Conservation (phyloP, 2,329 filamentous ascomycete species). For the Lachnellula cervina region DNA sequence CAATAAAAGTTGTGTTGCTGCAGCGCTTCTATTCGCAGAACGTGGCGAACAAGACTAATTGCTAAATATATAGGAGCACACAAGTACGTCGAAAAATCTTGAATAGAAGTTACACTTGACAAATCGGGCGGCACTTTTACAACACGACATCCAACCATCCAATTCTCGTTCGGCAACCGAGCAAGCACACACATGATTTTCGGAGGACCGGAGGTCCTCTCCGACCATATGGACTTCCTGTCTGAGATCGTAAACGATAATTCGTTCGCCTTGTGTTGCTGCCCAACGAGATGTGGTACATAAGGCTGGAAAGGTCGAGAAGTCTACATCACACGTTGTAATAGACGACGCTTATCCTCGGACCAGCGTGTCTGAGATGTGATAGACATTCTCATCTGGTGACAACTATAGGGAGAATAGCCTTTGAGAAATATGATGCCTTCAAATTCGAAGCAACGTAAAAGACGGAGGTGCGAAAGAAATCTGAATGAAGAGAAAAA, state of each 20-base stretch:
- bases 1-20: too few relatives aligned
- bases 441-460: constrained; percentile 35
- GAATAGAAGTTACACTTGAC: too few relatives aligned
- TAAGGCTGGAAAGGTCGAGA: not conserved
- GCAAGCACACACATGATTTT: too few relatives aligned
- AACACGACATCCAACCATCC: too few relatives aligned
- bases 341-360: not conserved
- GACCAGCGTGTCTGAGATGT: not conserved
- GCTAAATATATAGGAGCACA: too few relatives aligned
- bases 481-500: not conserved
- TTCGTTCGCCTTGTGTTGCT: not conserved
- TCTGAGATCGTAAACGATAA: not conserved
- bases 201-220: not conserved
- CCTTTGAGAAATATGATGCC: not conserved
- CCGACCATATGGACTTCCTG: not conserved
- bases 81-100: too few relatives aligned
- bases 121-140: too few relatives aligned
- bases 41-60: too few relatives aligned
- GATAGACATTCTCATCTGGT: not conserved
- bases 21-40: too few relatives aligned
- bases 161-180: too few relatives aligned
- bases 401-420: not conserved
- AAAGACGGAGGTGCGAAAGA: constrained; percentile 42
- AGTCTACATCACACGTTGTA: not conserved
- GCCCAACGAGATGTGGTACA: not conserved